Evolutionary conservation across 352 stramenopile species (phyloP), one percentile per base, ranked within the genome.

Genomic region (Globisporangium emineosum): DNA sequence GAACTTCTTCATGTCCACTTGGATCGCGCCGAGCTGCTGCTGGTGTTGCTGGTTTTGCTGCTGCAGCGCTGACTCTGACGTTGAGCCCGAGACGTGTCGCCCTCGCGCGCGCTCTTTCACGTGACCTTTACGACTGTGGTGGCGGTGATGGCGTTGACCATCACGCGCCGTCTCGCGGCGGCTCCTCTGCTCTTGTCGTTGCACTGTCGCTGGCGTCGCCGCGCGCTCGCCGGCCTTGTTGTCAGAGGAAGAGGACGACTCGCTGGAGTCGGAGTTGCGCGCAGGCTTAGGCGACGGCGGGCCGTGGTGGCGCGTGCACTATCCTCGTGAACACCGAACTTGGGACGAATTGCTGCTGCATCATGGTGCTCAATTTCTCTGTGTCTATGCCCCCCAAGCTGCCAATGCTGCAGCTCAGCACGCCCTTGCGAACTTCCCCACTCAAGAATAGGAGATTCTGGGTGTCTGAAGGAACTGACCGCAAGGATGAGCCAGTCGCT

Each of bases 1-100:
- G 13, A 55, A 25, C 25, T 55, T 21, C 49, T 55, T 55, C 49
- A 55, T 55, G 49, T 35, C 25, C 49, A 55, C 23, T 33, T 55
- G 23, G 25, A 55, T n/a, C 15, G 49, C 25, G 5, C 49, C 25
- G 12, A 55, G 25, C 25, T 55, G 49, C 23, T 54, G 47, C 47
- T 32, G 21, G n/a, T n/a, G n/a, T n/a, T n/a, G n/a, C n/a, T n/a
- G n/a, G n/a, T n/a, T n/a, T n/a, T n/a, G n/a, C 21, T 32, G 10
- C 47, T 32, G 10, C 9, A 5, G 0, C 47, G 6, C 2, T 8
- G 3, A 9, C 15, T 6, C 43, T 50, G 17, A 25, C 21, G 42
- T 7, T 29, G 43, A 12, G 27, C 12, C 12, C 33, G 47, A 3
- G 33, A 40, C 33, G 33, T 54, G 42, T 23, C 15, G 17, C 5